phyloP scores from a whole-genome alignment of 179 eudicot species.

The Nepenthes alata region DNA sequence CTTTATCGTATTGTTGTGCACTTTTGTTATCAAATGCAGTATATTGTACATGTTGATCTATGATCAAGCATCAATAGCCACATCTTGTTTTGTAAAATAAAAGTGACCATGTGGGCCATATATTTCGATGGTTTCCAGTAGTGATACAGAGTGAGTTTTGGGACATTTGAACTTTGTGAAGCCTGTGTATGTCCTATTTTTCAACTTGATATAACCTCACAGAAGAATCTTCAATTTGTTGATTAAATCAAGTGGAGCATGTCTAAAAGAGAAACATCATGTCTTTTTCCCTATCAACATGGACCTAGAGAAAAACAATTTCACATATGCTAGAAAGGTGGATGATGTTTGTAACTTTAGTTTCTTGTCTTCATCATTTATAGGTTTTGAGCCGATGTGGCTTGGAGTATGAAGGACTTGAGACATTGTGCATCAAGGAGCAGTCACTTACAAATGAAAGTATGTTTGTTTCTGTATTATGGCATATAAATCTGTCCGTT shows the following conservation, averaged over 20 bases:
- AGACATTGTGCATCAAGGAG: slow-evolving; percentile 48
- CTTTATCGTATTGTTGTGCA: no score
- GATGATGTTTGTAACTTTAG: background rate
- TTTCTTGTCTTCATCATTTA: slow-evolving; percentile 5
- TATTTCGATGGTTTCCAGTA: background rate
- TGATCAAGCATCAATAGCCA: background rate
- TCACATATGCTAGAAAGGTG: no score
- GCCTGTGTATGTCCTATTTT: no score
- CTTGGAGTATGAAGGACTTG: slow-evolving; percentile 57
- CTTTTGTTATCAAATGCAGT: no score
- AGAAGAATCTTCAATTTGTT: no score
- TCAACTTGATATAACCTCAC: no score
- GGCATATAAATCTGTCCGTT: background rate
- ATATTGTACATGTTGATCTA: no score
- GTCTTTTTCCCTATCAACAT: no score
- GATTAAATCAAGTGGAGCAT: no score
- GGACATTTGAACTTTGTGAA: background rate
- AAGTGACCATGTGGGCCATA: background rate
- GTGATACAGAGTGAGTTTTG: background rate
- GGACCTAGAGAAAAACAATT: no score
- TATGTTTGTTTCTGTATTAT: slow-evolving; percentile 16
- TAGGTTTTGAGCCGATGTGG: slow-evolving; percentile 57
- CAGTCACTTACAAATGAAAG: slow-evolving; percentile 58
- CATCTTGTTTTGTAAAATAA: background rate
- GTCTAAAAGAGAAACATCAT: no score